Base-by-base conservation (phyloP, 1,139 yeast species). In the Protomyces macrosporus region DNA sequence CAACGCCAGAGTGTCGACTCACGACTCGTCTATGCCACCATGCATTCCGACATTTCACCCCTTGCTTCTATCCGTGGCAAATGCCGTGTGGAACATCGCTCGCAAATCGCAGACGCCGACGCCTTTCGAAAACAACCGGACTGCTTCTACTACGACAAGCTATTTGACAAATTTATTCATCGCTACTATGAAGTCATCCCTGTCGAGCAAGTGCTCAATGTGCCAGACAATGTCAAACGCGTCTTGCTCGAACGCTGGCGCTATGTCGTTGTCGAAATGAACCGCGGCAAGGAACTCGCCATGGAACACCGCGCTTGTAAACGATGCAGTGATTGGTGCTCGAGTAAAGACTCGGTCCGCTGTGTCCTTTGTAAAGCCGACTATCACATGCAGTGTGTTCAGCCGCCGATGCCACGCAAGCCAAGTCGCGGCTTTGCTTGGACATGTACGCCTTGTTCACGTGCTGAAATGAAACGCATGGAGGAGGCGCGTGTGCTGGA, bases 361-460 rank as follows among this genome's bases (percentile, higher is more conserved):
- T 91, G 97, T 76, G 88, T 88, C n/a, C 86, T 82, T 62, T 91
- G 98, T 74, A 77, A 79, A 12, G 79, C 81, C 39, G 79, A 79
- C 68, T 89, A 84, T 69, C 98, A 91, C 75, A 83, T 90, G 84
- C 78, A 83, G 56, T 91, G 98, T 73, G 82, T 91, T 56, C 90
- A 87, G 67, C 97, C 97, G 0, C 97, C 97, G 0, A 75, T 90
- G 53, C 73, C 82, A 62, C 82, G 83, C 69, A 88, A 88, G 70
- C 97, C 97, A 0, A 85, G 90, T 56, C 77, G 96, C 65, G 97
- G 97, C 0, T 88, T 90, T 72, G 88, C 90, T 5, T 91, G 97
- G 97, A 82, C 90, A n/a, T 91, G 97, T 78, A 93, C 90, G 33
- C 74, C 78, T 2, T 90, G 97, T 75, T 81, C 88, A 23, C 74